phyloP scores from a whole-genome alignment of 495 filamentous ascomycete species.

The Penicillium atrosanguineum region DNA sequence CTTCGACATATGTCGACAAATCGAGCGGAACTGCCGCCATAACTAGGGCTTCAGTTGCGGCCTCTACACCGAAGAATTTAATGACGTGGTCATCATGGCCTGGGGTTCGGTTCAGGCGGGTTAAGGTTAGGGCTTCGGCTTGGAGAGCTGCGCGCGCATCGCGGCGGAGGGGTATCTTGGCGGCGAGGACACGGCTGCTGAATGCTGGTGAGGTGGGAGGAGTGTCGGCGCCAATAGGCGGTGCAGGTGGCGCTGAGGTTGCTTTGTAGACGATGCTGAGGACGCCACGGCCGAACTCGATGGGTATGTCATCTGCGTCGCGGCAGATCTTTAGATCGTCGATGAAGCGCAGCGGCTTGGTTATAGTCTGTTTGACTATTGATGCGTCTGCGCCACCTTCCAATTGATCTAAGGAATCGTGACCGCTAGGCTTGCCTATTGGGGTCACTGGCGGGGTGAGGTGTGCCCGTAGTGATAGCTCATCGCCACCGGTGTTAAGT shows the following conservation, averaged over 20 bases:
- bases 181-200: conserved; percentile 42
- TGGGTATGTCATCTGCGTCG: conserved; percentile 23
- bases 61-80: conserved; percentile 55
- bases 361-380: conserved; percentile 11
- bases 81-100: conserved; percentile 43
- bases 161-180: conserved; percentile 51
- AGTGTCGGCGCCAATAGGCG: conserved; percentile 19
- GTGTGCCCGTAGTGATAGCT: conserved; percentile 9
- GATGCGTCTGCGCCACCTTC: not conserved
- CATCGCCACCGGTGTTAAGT: conserved; percentile 25
- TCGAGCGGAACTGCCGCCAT: conserved; percentile 51
- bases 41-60: conserved; percentile 47
- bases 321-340: conserved; percentile 36
- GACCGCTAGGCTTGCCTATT: conserved; percentile 13
- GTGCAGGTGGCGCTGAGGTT: conserved; percentile 11
- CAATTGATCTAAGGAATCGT: conserved; percentile 1
- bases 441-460: conserved; percentile 43
- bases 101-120: conserved; percentile 39
- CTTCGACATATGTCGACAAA: conserved; percentile 49
- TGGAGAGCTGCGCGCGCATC: conserved; percentile 50
- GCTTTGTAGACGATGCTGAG: conserved; percentile 63
- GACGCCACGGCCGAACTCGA: conserved; percentile 53
- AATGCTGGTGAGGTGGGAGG: conserved; percentile 49
- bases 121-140: conserved; percentile 52
- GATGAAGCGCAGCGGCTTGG: conserved; percentile 26